These are phyloP conservation scores for Phycomyces blakesleeanus DNA, from an alignment of 192 early-diverging fungal genomes.

Conservation along the genomic window DNA sequence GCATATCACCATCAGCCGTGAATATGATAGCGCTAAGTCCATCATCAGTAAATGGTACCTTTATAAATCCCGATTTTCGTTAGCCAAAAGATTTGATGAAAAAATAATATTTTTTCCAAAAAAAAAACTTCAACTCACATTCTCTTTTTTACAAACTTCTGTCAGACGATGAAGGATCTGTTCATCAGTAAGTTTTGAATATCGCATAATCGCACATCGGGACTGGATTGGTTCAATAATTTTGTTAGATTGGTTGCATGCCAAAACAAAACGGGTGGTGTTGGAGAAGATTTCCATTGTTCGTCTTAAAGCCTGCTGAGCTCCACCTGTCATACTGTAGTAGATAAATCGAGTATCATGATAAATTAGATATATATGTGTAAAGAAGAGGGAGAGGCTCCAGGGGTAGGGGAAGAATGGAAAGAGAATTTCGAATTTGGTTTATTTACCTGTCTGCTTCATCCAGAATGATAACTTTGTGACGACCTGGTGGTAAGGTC, in stretches of 20 bases:
- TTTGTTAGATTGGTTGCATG: conserved; percentile 94
- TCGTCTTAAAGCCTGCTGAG: conserved; percentile 94
- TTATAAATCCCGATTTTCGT: background rate
- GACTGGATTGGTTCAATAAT: conserved; percentile 98
- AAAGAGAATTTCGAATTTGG: no score
- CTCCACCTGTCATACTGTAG: conserved; percentile 88
- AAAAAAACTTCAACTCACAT: conserved; percentile 38
- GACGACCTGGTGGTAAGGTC: conserved; percentile 80
- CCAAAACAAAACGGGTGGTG: conserved; percentile 94
- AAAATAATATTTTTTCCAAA: no score
- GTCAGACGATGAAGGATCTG: conserved; percentile 78
- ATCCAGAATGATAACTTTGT: conserved; percentile 93
- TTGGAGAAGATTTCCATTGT: conserved; percentile 98
- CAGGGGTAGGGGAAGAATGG: no score
- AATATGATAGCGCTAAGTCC: conserved; percentile 94
- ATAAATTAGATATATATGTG: no score
- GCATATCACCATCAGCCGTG: conserved; percentile 97
- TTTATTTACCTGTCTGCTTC: conserved; percentile 83
- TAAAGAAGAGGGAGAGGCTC: no score
- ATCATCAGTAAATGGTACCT: conserved; percentile 81
- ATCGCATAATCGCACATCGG: conserved; percentile 91
- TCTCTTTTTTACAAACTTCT: conserved; percentile 81
- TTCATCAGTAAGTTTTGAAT: conserved; percentile 69
- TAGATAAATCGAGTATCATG: no score
- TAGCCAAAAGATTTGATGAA: no score